Evolutionary conservation across 2,329 filamentous ascomycete genomes (phyloP), one percentile per base, ranked within the genome.

Genomic region (Trichoderma atrobrunneum): DNA sequence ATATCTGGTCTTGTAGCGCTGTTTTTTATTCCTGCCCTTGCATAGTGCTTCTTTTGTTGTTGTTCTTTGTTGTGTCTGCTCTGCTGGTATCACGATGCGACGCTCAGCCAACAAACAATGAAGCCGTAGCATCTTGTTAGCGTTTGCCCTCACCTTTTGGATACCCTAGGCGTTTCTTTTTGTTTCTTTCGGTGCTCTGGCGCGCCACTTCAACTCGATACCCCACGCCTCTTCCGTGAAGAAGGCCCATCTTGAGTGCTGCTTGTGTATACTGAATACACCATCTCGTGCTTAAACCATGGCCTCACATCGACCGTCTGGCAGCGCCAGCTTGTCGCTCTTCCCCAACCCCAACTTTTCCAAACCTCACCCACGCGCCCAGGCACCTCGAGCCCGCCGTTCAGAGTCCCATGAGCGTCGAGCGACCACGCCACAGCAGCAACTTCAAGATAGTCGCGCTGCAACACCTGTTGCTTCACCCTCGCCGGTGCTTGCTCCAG

Each of bases 291-390:
- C 59, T 70, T 66, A 30, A 74, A 73, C 26, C 72, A 85, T 85
- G 84, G 81, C 83, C 36, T 77, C 82, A 64, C 77, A 78, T 64
- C 76, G 77, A 59, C 71, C 76, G n/a, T 78, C 79, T 70, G 81
- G 81, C 71, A 78, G 83, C 26, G 85, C 84, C 78, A 85, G 85
- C 72, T 88, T 89, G 79, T 89, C 87, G 73, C 84, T 89, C 73
- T 89, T 89, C 76, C 87, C 87, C 32, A 89, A 83, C 74, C 84
- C 86, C 26, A 85, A 79, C 75, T 70, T 78, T 34, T 80, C 80
- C n/a, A 80, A 76, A 34, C 77, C 79, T 30, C 78, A 75, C 61
- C 76, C 75, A 21, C 76, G 85, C 30, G 48, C 21, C 14, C 84
- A 84, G 63, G 81, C 81, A 1, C 79, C 83, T n/a, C 79, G 80